Percentiles rank a stretch among this genome's conserved stretches.
Conservation (phyloP, 2,329 filamentous ascomycete genomes). For the Colletotrichum salicis region DNA sequence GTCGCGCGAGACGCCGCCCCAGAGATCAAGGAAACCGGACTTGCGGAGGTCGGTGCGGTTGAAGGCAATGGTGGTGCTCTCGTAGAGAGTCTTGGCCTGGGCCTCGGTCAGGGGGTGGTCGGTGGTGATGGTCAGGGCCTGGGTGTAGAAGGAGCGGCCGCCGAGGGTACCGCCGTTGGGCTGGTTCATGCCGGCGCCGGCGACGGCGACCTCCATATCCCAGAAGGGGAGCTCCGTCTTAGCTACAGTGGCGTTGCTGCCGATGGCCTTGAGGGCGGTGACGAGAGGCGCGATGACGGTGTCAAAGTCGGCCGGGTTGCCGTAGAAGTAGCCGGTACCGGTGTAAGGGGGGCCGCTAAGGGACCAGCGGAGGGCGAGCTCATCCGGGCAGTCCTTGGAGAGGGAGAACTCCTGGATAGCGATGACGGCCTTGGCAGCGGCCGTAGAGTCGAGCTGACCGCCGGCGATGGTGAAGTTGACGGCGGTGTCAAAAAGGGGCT, state of each 20-base stretch:
- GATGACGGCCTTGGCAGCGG: slow-evolving; percentile 26
- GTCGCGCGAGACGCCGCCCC: slow-evolving; percentile 40
- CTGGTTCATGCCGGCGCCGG: slow-evolving; percentile 34
- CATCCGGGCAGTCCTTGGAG: slow-evolving; percentile 29
- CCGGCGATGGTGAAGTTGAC: slow-evolving; percentile 32
- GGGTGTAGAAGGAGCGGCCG: slow-evolving; percentile 33
- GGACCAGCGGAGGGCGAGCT: slow-evolving; percentile 34
- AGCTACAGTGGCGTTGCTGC: slow-evolving; percentile 7
- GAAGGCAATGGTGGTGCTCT: slow-evolving; percentile 29
- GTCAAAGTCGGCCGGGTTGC: slow-evolving; percentile 31
- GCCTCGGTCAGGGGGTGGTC: slow-evolving; percentile 31
- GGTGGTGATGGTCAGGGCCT: slow-evolving; percentile 33
- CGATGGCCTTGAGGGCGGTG: slow-evolving; percentile 17
- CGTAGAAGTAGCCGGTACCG: slow-evolving; percentile 35
- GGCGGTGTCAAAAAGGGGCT: slow-evolving; percentile 27
- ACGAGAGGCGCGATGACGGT: slow-evolving; percentile 23
- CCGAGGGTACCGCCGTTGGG: slow-evolving; percentile 29
- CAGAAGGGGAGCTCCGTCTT: slow-evolving; percentile 34
- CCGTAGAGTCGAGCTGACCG: slow-evolving; percentile 12
- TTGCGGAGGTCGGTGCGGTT: slow-evolving; percentile 32
- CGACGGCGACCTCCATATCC: slow-evolving; percentile 35
- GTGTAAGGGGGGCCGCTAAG: slow-evolving; percentile 15
- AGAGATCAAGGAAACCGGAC: slow-evolving; percentile 36
- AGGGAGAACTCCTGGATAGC: slow-evolving; percentile 34
- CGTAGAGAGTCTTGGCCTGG: slow-evolving; percentile 29